Evolutionary conservation across 2,329 filamentous ascomycete genomes (phyloP).

Genomic region (Pyrenochaeta sp.): DNA sequence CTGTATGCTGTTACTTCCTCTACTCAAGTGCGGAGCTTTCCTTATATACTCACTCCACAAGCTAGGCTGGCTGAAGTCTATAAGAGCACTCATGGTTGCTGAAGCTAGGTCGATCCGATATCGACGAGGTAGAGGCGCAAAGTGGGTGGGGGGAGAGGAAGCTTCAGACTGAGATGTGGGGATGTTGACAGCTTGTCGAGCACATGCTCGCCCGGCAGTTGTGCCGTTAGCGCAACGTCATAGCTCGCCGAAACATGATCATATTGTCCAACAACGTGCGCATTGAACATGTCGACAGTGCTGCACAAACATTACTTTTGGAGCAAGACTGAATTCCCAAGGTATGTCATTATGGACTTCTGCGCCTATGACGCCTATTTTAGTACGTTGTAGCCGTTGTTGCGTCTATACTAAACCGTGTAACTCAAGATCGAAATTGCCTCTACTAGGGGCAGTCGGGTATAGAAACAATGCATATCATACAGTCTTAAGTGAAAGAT

Average conservation of each 20-base stretch:
- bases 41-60: conserved; percentile 55
- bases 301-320: too few species aligned
- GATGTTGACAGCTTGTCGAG: conserved; percentile 33
- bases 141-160: neutral
- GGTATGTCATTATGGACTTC: too few species aligned
- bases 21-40: too few species aligned
- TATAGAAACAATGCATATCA: neutral
- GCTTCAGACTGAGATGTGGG: conserved; percentile 12
- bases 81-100: conserved; percentile 35
- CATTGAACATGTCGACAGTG: neutral
- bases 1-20: conserved; percentile 56
- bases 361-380: neutral
- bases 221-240: conserved; percentile 41
- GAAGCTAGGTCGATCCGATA: neutral
- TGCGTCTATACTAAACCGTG: neutral
- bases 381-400: neutral
- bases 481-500: neutral
- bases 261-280: neutral
- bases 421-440: neutral
- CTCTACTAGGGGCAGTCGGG: neutral
- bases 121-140: neutral
- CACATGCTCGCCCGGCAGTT: conserved; percentile 28
- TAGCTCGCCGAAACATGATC: conserved; percentile 21
- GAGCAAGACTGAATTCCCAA: too few species aligned
- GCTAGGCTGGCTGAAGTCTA: conserved; percentile 57